Base-by-base conservation (phyloP, 1,284 basidiomycete species). In the Chiua sp. region DNA sequence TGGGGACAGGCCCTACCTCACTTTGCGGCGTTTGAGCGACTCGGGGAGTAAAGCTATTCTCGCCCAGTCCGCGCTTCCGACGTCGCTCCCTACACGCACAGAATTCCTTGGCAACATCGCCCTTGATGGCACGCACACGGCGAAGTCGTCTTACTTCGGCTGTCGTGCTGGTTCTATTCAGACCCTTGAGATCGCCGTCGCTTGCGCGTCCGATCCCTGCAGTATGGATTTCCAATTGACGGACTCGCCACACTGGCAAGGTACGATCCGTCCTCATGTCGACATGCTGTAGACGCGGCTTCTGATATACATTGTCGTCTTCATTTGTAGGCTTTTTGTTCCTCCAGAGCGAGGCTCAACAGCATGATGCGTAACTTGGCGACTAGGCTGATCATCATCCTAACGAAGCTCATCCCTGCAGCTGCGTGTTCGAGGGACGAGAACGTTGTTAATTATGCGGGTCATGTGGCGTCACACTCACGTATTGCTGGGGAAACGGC, bases 141-240 rank as follows among this genome's bases (percentile, higher is more conserved):
- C 55, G 30, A 55, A 48, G 15, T 68, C 63, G 12, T 51, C 63
- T 20, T 60, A 32, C 20, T 68, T 68, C 26, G 23, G 4, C 16
- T 68, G 67, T 22, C 15, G 42, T 10, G 42, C 49, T 22, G 68
- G 63, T 6, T 66, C 69, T 18, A 42, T 70, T 37, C 63, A 70
- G 50, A 68, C 58, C 30, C 57, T 68, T 12, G 67, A 71, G 54
- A 63, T 68, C 28, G 62, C 62, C 42, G 28, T 71, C 28, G 62
- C 56, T 18, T 70, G 67, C 42, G 23, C 50, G 10, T 68, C 67
- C 2, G 68, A 70, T 23, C 68, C 67, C n/a, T 71, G 67, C 52
- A 57, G 65, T 12, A 56, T 68, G 67, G 67, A 69, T 44, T 69
- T 71, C 33, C 56, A 55, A 16, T 59, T 68, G 16, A 59, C 22